These are phyloP conservation scores for Boletus sensibilis DNA, from an alignment of 768 basidiomycete genomes.

Conservation along the genomic window DNA sequence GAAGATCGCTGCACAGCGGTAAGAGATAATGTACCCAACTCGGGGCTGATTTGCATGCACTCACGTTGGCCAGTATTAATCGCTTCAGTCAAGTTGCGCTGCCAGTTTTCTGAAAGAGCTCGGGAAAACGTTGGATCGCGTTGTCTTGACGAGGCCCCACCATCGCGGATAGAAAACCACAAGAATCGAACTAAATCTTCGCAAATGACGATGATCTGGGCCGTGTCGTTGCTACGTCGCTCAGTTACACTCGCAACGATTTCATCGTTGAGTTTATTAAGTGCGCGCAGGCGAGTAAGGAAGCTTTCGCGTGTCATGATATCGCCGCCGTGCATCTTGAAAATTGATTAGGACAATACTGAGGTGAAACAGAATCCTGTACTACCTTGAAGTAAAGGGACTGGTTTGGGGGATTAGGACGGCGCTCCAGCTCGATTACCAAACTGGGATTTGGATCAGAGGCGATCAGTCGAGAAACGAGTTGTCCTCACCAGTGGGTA, in stretches of 20 bases:
- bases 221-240: slow-evolving; percentile 24
- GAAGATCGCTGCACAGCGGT: slow-evolving; percentile 4
- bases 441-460: slow-evolving; percentile 14
- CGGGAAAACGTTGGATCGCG: slow-evolving; percentile 17
- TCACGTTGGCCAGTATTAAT: slow-evolving; percentile 25
- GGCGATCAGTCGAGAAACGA: background rate
- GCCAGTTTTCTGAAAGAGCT: slow-evolving; percentile 20
- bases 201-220: slow-evolving; percentile 26
- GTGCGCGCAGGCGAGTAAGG: slow-evolving; percentile 14
- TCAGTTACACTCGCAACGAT: slow-evolving; percentile 20
- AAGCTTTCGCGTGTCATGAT: slow-evolving; percentile 23
- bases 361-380: background rate
- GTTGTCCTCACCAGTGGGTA: slow-evolving; percentile 20
- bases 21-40: background rate
- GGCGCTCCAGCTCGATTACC: slow-evolving; percentile 23
- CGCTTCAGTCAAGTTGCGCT: slow-evolving; percentile 6
- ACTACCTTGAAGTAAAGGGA: slow-evolving; percentile 23
- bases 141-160: slow-evolving; percentile 21
- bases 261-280: slow-evolving; percentile 17
- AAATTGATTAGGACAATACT: background rate
- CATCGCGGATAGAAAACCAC: slow-evolving; percentile 33
- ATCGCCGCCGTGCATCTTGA: slow-evolving; percentile 25
- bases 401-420: slow-evolving; percentile 13
- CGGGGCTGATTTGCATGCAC: background rate
- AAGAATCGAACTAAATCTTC: slow-evolving; percentile 25